Evolutionary conservation across 2,329 filamentous ascomycete genomes (phyloP).

Genomic region (Beauveria brongniartii): DNA sequence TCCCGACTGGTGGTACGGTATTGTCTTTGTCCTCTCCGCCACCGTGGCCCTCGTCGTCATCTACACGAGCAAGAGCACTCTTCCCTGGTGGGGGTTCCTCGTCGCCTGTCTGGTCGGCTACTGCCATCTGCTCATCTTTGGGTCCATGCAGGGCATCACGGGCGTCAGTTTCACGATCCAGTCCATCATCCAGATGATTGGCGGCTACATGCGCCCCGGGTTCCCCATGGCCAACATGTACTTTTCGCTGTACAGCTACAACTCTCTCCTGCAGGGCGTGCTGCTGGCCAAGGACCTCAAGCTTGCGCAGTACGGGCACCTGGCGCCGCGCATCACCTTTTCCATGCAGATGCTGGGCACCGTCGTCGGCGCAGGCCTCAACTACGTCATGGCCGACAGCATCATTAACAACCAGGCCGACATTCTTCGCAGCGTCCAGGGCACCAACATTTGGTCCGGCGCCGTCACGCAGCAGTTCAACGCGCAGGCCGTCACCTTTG

Average conservation of each 20-base stretch:
- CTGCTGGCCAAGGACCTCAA: slow-evolving; percentile 20
- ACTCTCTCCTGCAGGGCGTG: slow-evolving; percentile 25
- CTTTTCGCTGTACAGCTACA: slow-evolving; percentile 30
- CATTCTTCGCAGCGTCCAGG: slow-evolving; percentile 31
- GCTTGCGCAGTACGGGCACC: slow-evolving; percentile 26
- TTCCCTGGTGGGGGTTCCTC: slow-evolving; percentile 33
- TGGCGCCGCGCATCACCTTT: slow-evolving; percentile 14
- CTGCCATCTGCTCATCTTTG: slow-evolving; percentile 32
- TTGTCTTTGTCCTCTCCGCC: slow-evolving; percentile 25
- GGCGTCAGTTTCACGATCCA: slow-evolving; percentile 33
- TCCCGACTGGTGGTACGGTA: slow-evolving; percentile 34
- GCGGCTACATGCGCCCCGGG: slow-evolving; percentile 36
- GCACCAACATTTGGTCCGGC: slow-evolving; percentile 36
- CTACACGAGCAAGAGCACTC: slow-evolving; percentile 21
- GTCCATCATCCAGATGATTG: slow-evolving; percentile 37
- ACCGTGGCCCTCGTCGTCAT: slow-evolving; percentile 30
- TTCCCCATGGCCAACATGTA: slow-evolving; percentile 35
- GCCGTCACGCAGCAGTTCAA: slow-evolving; percentile 39
- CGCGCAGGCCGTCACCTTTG: slow-evolving; percentile 23
- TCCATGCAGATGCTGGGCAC: slow-evolving; percentile 32
- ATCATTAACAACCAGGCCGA: slow-evolving; percentile 35
- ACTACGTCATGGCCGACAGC: slow-evolving; percentile 37
- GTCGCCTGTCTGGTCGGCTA: slow-evolving; percentile 27
- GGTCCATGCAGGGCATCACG: slow-evolving; percentile 27
- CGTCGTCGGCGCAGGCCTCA: slow-evolving; percentile 33